phyloP scores from a whole-genome alignment of 148 eudicot species.

The Vaccinium corymbosum region DNA sequence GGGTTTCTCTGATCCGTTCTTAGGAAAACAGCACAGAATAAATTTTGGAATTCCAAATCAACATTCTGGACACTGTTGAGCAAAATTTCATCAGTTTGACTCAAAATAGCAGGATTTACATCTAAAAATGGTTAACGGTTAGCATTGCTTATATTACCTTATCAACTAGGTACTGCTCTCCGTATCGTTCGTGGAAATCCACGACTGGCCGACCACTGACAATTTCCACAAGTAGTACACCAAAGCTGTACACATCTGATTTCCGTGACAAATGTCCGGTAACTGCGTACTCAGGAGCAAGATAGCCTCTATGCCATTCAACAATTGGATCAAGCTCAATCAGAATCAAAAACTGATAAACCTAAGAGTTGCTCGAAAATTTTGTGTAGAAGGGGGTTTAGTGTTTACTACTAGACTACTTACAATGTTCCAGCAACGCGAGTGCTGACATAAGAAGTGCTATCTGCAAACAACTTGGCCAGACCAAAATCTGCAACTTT shows the following conservation, averaged over 20 bases:
- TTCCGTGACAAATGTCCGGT: constrained; percentile 58
- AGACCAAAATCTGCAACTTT: constrained; percentile 66
- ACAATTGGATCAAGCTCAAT: constrained; percentile 2
- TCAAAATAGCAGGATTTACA: neutral
- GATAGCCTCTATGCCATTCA: constrained; percentile 40
- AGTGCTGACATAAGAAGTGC: constrained; percentile 50
- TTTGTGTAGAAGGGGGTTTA: neutral
- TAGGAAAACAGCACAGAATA: neutral
- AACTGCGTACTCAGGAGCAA: constrained; percentile 68
- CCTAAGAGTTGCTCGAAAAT: too few relatives aligned
- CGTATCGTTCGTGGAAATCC: constrained; percentile 39
- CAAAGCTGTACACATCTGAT: constrained; percentile 67
- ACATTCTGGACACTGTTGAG: neutral
- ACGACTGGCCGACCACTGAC: constrained; percentile 44
- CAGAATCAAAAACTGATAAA: neutral
- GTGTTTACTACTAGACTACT: constrained; percentile 18
- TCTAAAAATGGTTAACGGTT: neutral
- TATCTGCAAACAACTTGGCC: constrained; percentile 41
- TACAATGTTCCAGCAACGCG: constrained; percentile 75
- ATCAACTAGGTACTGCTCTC: constrained; percentile 57
- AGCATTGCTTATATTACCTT: constrained; percentile 37
- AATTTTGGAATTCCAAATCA: neutral
- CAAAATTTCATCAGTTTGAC: neutral
- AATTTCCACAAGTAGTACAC: constrained; percentile 52
- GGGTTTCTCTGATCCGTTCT: too few relatives aligned